Percentiles rank a stretch among this genome's conserved stretches.
phyloP scores from a whole-genome alignment of 352 stramenopile species.

The Thalassiosira livingstoniorum region DNA sequence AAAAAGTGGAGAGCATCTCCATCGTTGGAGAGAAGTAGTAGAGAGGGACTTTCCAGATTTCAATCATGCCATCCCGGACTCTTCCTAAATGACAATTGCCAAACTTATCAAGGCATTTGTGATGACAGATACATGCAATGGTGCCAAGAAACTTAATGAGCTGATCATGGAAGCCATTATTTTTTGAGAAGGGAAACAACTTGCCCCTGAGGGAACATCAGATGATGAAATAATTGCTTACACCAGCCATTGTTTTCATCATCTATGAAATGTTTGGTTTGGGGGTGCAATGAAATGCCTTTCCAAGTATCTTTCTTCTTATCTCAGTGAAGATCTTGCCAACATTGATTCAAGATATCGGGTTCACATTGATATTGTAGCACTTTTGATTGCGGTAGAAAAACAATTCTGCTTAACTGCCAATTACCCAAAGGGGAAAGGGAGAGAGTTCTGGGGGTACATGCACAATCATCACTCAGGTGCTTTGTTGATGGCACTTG shows the following conservation, averaged over 20 bases:
- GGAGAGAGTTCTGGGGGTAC: slow-evolving; percentile 25
- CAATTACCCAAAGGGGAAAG: slow-evolving; percentile 32
- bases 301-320: slow-evolving; percentile 13
- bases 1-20: slow-evolving; percentile 7
- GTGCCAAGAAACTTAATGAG: neutral
- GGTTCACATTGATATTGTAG: slow-evolving; percentile 1
- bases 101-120: slow-evolving; percentile 19
- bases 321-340: slow-evolving; percentile 11
- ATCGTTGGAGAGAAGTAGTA: slow-evolving; percentile 12
- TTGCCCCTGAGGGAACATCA: neutral
- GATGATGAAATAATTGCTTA: neutral
- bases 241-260: slow-evolving; percentile 13
- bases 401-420: slow-evolving; percentile 23
- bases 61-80: slow-evolving; percentile 26
- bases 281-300: slow-evolving; percentile 13
- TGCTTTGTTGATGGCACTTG: slow-evolving; percentile 12
- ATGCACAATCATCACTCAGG: slow-evolving; percentile 33
- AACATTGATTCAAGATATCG: slow-evolving; percentile 10
- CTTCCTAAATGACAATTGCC: slow-evolving; percentile 16
- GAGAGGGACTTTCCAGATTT: neutral
- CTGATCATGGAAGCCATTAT: slow-evolving; percentile 6
- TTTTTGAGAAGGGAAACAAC: neutral
- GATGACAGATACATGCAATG: slow-evolving; percentile 33
- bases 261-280: slow-evolving; percentile 30
- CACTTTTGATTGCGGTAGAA: slow-evolving; percentile 3